Base-by-base conservation (phyloP, 2,329 filamentous ascomycete genomes). In the Arthrobotrys pseudoclavata region DNA sequence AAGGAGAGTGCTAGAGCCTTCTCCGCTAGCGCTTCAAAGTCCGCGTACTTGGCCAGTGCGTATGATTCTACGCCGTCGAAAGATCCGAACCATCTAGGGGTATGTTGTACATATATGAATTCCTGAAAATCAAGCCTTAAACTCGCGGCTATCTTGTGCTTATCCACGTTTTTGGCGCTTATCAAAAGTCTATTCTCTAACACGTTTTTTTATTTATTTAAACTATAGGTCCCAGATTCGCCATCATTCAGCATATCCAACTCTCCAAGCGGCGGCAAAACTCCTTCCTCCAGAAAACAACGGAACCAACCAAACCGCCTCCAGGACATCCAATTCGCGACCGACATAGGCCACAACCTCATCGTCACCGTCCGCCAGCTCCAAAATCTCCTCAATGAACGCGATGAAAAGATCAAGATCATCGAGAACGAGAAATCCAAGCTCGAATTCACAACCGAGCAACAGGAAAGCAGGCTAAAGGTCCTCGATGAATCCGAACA, bases 281-380 rank as follows among this genome's bases (percentile, higher is more conserved):
- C 80, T 10, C 50, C 71, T 1, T 53, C 72, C 12, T 80, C 80
- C 10, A 79, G 80, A 45, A 80, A 80, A 83, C 89, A 96, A 83
- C 89, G 96, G 69, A 98, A 98, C 81, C 95, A 97, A 83, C 92
- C 93, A 1, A 89, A 91, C 9, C 90, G 94, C 63, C 91, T 97
- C 12, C 94, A 98, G 83, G 96, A 99, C 82, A 97, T 99, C 82
- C 94, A 97, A 81, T 97, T 99, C 82, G 96, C 95, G n/a, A 94
- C 96, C 62, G 95, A 99, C 83, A 97, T 99, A 82, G 97, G 94
- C 82, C 97, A 93, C 4, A 97, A 94, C 1, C 87, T 99, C 63
- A 91, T 99, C 63, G 90, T 92, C n/a, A 96, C 98, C 85, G 92
- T 99, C 62, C 91, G 96, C 79, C 94, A 96, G 82, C 85, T 99